phyloP scores from a whole-genome alignment of 371 early-diverging fungal species.

The Mortierella sp. region DNA sequence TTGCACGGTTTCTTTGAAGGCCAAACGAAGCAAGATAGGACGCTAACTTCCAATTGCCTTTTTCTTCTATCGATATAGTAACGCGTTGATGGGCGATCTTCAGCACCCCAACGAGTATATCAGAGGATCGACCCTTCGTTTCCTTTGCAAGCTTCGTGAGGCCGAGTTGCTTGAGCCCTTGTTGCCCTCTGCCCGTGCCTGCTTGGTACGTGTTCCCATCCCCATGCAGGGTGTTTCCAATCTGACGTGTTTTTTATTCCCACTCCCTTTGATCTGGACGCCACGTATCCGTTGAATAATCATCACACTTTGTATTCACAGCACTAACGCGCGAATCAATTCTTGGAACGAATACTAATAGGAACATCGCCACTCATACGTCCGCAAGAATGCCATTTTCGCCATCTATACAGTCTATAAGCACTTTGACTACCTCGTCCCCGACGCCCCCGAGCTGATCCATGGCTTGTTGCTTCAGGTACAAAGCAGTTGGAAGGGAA shows the following conservation, averaged over 20 bases:
- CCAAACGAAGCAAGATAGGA: neutral
- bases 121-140: slow-evolving; percentile 95
- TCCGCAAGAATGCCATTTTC: slow-evolving; percentile 97
- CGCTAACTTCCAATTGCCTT: neutral
- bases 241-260: neutral
- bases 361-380: slow-evolving; percentile 95
- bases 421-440: slow-evolving; percentile 90
- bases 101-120: slow-evolving; percentile 99
- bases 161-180: slow-evolving; percentile 96
- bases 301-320: neutral
- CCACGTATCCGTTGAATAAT: slow-evolving; percentile 3
- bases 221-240: neutral
- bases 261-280: neutral
- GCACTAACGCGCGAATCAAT: neutral
- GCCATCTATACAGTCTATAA: slow-evolving; percentile 93
- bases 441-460: slow-evolving; percentile 96
- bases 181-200: slow-evolving; percentile 89
- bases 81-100: slow-evolving; percentile 97
- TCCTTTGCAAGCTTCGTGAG: slow-evolving; percentile 95
- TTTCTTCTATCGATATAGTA: slow-evolving; percentile 67
- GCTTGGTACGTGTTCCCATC: slow-evolving; percentile 73
- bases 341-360: slow-evolving; percentile 8
- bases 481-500: slow-evolving; percentile 13
- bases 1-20: neutral
- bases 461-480: slow-evolving; percentile 80